phyloP scores from a whole-genome alignment of 805 yeast genomes.

The Kuraishia borneana region DNA sequence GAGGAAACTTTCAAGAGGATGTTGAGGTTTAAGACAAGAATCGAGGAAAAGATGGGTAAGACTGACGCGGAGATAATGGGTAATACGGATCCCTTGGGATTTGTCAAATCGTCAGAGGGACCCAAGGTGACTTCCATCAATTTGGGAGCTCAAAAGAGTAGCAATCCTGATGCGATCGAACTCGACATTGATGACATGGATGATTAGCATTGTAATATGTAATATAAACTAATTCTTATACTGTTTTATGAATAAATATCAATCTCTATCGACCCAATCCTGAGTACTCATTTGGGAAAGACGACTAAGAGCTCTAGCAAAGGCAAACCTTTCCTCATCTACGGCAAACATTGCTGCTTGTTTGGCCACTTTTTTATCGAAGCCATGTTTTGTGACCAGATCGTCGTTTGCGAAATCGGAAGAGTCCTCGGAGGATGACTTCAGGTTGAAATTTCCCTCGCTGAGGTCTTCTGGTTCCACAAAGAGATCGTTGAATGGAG shows the following conservation, averaged over 20 bases:
- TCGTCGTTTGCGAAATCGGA: constrained; percentile 39
- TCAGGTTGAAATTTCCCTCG: constrained; percentile 32
- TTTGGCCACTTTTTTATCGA: constrained; percentile 59
- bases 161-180: constrained; percentile 53
- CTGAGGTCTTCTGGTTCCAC: constrained; percentile 66
- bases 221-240: neutral
- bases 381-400: constrained; percentile 65
- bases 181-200: constrained; percentile 28
- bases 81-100: constrained; percentile 28
- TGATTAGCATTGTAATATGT: constrained; percentile 1
- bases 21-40: constrained; percentile 46
- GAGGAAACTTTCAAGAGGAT: constrained; percentile 66
- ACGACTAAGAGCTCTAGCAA: constrained; percentile 88
- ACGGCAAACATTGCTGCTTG: constrained; percentile 72
- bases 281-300: constrained; percentile 88
- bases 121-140: constrained; percentile 20
- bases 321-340: constrained; percentile 94
- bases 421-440: constrained; percentile 15
- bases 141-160: constrained; percentile 6
- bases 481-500: constrained; percentile 73
- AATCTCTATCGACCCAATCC: constrained; percentile 64
- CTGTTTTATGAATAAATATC: neutral
- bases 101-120: constrained; percentile 30
- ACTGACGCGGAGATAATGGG: constrained; percentile 10
- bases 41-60: constrained; percentile 7